These are phyloP conservation scores for Pseudocercospora musae DNA, from an alignment of 2,329 filamentous ascomycete species.

Conservation along the genomic window DNA sequence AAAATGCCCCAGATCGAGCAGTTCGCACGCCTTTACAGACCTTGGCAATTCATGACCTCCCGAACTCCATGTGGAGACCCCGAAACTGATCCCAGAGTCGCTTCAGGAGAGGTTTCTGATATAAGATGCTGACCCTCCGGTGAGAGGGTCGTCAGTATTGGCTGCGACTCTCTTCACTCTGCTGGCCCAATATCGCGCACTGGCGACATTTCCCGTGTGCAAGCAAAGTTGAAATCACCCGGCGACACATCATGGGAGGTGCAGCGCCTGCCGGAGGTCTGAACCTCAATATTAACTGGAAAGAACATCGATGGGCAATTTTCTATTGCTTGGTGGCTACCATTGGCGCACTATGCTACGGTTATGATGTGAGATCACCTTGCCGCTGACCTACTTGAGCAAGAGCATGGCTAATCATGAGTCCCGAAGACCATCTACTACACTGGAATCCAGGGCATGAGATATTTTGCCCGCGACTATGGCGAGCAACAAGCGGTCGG, in stretches of 20 bases:
- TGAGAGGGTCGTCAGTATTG: neutral
- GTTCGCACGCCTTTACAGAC: neutral
- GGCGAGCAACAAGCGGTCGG: constrained; percentile 14
- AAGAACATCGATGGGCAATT: constrained; percentile 21
- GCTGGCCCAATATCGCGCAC: neutral
- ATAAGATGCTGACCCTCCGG: neutral
- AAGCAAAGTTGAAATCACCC: neutral
- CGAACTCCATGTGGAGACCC: constrained; percentile 6
- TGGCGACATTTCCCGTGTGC: too few relatives aligned
- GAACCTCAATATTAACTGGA: constrained; percentile 24
- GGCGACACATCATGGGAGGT: constrained; percentile 8
- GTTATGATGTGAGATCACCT: constrained; percentile 17
- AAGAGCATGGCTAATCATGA: neutral
- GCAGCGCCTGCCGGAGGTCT: constrained; percentile 8
- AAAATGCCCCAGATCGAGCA: neutral
- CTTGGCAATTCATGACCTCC: neutral
- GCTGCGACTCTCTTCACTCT: neutral
- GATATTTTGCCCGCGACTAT: constrained; percentile 21
- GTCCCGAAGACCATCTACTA: constrained; percentile 23
- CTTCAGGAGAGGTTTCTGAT: neutral
- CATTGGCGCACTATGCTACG: constrained; percentile 23
- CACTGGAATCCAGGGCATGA: constrained; percentile 24
- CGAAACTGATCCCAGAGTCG: neutral
- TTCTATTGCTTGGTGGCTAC: constrained; percentile 24
- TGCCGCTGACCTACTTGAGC: neutral